Evolutionary conservation across 1,284 basidiomycete genomes (phyloP).

Genomic region (Vanrija sp.): DNA sequence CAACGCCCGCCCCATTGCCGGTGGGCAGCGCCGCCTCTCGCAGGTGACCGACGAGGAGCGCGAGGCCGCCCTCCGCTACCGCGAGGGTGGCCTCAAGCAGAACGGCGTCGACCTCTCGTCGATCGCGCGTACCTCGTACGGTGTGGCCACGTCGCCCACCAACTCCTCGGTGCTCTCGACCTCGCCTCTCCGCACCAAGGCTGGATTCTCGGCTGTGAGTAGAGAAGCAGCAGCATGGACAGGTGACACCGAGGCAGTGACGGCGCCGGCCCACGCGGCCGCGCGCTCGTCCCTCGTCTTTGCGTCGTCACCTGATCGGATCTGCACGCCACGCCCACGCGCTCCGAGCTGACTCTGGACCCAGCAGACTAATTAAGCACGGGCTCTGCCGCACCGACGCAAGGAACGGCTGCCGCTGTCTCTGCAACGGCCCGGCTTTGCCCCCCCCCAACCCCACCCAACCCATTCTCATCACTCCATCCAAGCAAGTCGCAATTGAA

Average conservation of each 20-base stretch:
- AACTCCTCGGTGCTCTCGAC: conserved; percentile 42
- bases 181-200: conserved; percentile 48
- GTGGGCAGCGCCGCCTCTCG: conserved; percentile 38
- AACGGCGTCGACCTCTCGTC: conserved; percentile 61
- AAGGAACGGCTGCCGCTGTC: too few relatives aligned
- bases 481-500: neutral
- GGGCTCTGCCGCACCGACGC: too few relatives aligned
- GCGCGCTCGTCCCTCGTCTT: too few relatives aligned
- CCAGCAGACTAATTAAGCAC: too few relatives aligned
- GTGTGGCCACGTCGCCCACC: conserved; percentile 60
- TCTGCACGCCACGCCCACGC: too few relatives aligned
- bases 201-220: conserved; percentile 27
- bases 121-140: conserved; percentile 75
- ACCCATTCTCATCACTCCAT: neutral
- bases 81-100: conserved; percentile 46
- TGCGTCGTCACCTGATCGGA: too few relatives aligned
- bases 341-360: too few relatives aligned
- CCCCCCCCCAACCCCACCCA: too few relatives aligned
- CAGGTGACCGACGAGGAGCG: conserved; percentile 62
- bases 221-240: too few relatives aligned
- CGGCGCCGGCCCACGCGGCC: too few relatives aligned
- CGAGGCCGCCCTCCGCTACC: conserved; percentile 47
- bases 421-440: too few relatives aligned
- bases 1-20: neutral
- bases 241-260: too few relatives aligned